These are phyloP conservation scores for Tricholoma flavovirens DNA, from an alignment of 768 basidiomycete species.

Conservation along the genomic window DNA sequence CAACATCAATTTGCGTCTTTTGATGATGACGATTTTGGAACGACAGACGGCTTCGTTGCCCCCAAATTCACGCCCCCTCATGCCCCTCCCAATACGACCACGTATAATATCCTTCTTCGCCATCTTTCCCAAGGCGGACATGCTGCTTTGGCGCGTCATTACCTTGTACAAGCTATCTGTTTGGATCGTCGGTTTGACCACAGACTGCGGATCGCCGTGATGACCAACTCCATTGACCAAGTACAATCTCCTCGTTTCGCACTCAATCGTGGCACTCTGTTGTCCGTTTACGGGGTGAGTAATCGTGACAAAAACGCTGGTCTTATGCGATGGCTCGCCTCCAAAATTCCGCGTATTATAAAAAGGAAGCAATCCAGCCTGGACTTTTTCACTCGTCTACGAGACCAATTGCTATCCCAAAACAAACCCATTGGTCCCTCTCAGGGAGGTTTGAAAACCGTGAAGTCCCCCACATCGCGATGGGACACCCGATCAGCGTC, in stretches of 20 bases:
- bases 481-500: slow-evolving; percentile 9
- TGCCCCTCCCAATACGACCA: slow-evolving; percentile 60
- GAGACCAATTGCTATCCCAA: not conserved
- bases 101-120: slow-evolving; percentile 57
- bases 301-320: slow-evolving; percentile 55
- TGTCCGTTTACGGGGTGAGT: slow-evolving; percentile 52
- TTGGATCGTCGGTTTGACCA: slow-evolving; percentile 35
- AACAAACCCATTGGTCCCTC: not conserved
- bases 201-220: slow-evolving; percentile 27
- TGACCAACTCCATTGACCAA: slow-evolving; percentile 17
- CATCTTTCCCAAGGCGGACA: slow-evolving; percentile 46
- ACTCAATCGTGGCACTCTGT: slow-evolving; percentile 49
- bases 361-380: slow-evolving; percentile 45
- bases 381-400: not conserved
- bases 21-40: slow-evolving; percentile 61
- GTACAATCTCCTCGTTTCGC: slow-evolving; percentile 47
- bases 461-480: not conserved
- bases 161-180: slow-evolving; percentile 47
- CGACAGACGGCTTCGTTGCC: slow-evolving; percentile 28
- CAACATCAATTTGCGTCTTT: slow-evolving; percentile 48
- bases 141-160: slow-evolving; percentile 57
- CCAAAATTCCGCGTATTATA: slow-evolving; percentile 40
- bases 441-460: not conserved
- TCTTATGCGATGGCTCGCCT: slow-evolving; percentile 54
- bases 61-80: slow-evolving; percentile 33